A percentile compares a stretch with the other conserved stretches of the same genome.
Evolutionary conservation across 2,329 filamentous ascomycete genomes (phyloP).

Genomic region (Beauveria varroae): DNA sequence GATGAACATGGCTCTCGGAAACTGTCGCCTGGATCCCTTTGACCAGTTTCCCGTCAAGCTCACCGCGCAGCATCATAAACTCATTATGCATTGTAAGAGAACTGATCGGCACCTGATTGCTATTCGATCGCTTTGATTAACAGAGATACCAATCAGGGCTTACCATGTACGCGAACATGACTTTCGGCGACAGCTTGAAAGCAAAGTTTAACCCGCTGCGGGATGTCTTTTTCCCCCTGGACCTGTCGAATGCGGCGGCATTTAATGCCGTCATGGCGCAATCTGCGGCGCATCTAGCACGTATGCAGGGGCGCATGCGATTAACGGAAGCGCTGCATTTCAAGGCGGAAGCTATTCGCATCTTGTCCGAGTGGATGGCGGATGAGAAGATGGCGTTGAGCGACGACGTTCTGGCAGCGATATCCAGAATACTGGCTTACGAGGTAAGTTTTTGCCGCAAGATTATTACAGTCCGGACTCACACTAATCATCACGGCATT

Average conservation of each 20-base stretch:
- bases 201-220: slow-evolving; percentile 29
- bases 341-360: slow-evolving; percentile 28
- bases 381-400: slow-evolving; percentile 23
- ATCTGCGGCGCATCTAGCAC: slow-evolving; percentile 29
- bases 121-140: not conserved
- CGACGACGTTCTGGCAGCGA: slow-evolving; percentile 19
- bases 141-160: slow-evolving; percentile 22
- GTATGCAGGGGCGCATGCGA: slow-evolving; percentile 22
- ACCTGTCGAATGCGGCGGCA: slow-evolving; percentile 32
- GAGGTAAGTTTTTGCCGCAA: not conserved
- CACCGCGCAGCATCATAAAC: slow-evolving; percentile 26
- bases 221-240: slow-evolving; percentile 32
- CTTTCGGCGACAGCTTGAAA: slow-evolving; percentile 22
- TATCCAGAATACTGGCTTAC: not conserved
- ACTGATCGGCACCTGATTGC: no score
- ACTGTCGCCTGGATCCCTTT: slow-evolving; percentile 25
- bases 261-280: slow-evolving; percentile 35
- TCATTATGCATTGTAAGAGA: slow-evolving; percentile 28
- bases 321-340: slow-evolving; percentile 23
- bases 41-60: slow-evolving; percentile 26
- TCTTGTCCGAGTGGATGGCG: slow-evolving; percentile 25
- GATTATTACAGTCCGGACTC: not conserved
- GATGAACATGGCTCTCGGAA: slow-evolving; percentile 22
- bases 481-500: not conserved
- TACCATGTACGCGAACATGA: slow-evolving; percentile 23